Conservation (phyloP, 495 filamentous ascomycete genomes). For the Terfezia claveryi region DNA sequence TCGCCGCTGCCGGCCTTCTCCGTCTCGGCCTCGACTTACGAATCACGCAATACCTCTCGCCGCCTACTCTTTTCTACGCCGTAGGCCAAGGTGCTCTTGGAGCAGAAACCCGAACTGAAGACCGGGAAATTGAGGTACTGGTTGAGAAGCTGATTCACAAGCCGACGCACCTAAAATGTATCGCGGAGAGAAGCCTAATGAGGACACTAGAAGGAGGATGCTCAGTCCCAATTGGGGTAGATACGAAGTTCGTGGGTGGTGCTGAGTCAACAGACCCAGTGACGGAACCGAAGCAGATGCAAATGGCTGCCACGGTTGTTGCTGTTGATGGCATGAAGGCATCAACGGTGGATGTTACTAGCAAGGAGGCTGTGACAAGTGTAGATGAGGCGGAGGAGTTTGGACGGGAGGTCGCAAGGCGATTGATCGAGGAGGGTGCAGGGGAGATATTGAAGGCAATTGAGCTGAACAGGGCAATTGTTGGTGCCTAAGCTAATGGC, state of each 20-base stretch:
- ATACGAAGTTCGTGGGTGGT: slow-evolving; percentile 44
- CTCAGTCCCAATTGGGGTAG: slow-evolving; percentile 79
- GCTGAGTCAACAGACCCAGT: neutral
- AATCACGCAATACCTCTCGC: slow-evolving; percentile 59
- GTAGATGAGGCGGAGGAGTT: slow-evolving; percentile 41
- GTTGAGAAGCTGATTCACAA: slow-evolving; percentile 34
- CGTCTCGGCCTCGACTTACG: slow-evolving; percentile 40
- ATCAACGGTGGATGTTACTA: slow-evolving; percentile 29
- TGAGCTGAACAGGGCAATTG: slow-evolving; percentile 18
- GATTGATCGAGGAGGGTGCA: slow-evolving; percentile 53
- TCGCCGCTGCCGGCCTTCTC: slow-evolving; percentile 65
- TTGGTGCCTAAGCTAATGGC: neutral
- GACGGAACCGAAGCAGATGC: slow-evolving; percentile 26
- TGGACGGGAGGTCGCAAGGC: slow-evolving; percentile 49
- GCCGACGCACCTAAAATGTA: slow-evolving; percentile 36
- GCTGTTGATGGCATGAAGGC: slow-evolving; percentile 46
- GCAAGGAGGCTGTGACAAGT: slow-evolving; percentile 26
- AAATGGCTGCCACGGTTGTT: slow-evolving; percentile 55
- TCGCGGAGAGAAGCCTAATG: slow-evolving; percentile 64
- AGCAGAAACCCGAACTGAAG: slow-evolving; percentile 57
- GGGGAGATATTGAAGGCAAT: slow-evolving; percentile 66
- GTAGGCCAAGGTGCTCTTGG: slow-evolving; percentile 81
- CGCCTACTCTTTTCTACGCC: slow-evolving; percentile 46
- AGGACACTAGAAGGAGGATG: slow-evolving; percentile 81
- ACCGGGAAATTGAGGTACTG: slow-evolving; percentile 34